Evolutionary conservation across 768 basidiomycete species (phyloP).

Genomic region (Boletellus emodensis): DNA sequence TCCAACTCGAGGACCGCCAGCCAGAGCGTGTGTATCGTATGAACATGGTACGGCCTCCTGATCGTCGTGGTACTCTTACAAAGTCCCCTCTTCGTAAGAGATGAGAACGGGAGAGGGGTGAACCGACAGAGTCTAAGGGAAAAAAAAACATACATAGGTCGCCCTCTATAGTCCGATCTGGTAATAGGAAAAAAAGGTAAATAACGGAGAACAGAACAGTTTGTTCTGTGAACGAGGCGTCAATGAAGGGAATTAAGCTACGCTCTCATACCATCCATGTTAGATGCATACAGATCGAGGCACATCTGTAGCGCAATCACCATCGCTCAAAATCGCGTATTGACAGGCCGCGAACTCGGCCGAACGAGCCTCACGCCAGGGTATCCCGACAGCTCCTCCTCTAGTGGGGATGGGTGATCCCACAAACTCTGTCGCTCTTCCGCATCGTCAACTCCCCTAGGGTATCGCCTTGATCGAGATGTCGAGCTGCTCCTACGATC

Average conservation of each 20-base stretch:
- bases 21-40: no score
- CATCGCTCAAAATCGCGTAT: constrained; percentile 18
- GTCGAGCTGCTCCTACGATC: constrained; percentile 37
- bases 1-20: no score
- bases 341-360: constrained; percentile 13
- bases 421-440: constrained; percentile 62
- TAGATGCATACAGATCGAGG: neutral
- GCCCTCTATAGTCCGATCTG: neutral
- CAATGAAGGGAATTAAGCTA: neutral
- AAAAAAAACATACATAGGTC: no score
- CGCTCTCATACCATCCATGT: neutral
- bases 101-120: no score
- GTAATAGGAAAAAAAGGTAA: neutral
- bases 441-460: constrained; percentile 47
- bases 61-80: no score
- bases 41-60: no score
- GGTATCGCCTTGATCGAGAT: constrained; percentile 47
- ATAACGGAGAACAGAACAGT: neutral
- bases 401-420: constrained; percentile 31
- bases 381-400: constrained; percentile 13
- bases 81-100: no score
- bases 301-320: neutral
- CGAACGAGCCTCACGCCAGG: constrained; percentile 41
- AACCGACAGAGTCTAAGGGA: no score
- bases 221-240: neutral